Evolutionary conservation across 2,329 filamentous ascomycete genomes (phyloP).

Genomic region (Penicillium sp.): DNA sequence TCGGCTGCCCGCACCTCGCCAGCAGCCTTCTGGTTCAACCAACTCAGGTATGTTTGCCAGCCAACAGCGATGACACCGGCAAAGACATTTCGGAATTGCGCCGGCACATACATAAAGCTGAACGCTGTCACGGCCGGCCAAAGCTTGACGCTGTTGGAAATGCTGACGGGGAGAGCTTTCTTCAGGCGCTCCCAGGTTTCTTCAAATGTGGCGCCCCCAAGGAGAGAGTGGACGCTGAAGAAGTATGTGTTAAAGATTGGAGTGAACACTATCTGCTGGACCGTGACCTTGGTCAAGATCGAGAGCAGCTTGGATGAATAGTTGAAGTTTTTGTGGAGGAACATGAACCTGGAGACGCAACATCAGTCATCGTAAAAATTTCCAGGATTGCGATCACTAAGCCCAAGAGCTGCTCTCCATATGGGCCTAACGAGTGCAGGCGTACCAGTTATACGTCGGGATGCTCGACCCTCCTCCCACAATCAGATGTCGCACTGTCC

Average conservation of each 20-base stretch:
- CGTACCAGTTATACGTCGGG: constrained; percentile 77
- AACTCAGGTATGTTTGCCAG: constrained; percentile 89
- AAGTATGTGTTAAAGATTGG: constrained; percentile 82
- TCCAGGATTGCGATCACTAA: background rate
- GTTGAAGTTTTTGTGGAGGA: constrained; percentile 78
- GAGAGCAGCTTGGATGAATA: constrained; percentile 70
- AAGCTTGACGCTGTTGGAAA: constrained; percentile 76
- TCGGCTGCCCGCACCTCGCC: constrained; percentile 48
- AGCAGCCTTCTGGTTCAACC: constrained; percentile 72
- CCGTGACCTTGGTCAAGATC: constrained; percentile 69
- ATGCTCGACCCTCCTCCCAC: constrained; percentile 73
- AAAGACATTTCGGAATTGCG: constrained; percentile 78
- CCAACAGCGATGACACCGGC: constrained; percentile 75
- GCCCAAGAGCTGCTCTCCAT: no score
- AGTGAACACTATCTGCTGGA: constrained; percentile 79
- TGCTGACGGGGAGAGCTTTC: constrained; percentile 71
- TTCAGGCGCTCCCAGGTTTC: constrained; percentile 69
- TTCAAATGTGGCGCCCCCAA: constrained; percentile 63
- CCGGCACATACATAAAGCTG: constrained; percentile 76
- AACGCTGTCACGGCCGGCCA: constrained; percentile 88
- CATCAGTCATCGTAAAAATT: background rate
- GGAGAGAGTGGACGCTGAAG: constrained; percentile 72
- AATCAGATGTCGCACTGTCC: constrained; percentile 67
- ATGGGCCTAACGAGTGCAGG: no score
- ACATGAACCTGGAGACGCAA: constrained; percentile 66